Percentiles rank a stretch among this genome's conserved stretches.
Conservation (phyloP, 2,329 filamentous ascomycete species). For the Verticillium longisporum region DNA sequence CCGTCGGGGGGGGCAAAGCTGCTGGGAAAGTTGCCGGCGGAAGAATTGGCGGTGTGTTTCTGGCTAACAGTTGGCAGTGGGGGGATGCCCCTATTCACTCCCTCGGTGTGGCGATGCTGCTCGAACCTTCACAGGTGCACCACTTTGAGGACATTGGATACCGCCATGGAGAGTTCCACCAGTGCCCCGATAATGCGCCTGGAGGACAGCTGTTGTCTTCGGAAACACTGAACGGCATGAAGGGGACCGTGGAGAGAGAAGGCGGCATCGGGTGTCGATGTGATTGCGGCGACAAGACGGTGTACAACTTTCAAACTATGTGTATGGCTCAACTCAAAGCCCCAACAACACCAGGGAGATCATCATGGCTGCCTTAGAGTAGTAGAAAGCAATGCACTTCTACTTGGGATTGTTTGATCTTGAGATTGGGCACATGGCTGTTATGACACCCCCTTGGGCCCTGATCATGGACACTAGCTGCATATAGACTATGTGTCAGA, state of each 20-base stretch:
- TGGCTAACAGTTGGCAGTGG: constrained; percentile 21
- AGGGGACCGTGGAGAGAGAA: constrained; percentile 19
- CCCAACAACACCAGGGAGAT: constrained; percentile 36
- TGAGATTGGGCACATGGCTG: neutral
- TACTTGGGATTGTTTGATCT: neutral
- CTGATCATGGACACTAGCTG: neutral
- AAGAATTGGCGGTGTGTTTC: neutral
- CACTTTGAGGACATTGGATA: constrained; percentile 38
- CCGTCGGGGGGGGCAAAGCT: no score
- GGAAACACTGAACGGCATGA: constrained; percentile 17
- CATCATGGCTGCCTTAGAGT: constrained; percentile 3
- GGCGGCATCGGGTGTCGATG: constrained; percentile 34
- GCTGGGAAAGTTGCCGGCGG: no score
- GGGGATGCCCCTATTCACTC: constrained; percentile 37
- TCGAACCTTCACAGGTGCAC: constrained; percentile 30
- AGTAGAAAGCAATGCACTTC: neutral
- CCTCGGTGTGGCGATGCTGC: constrained; percentile 32
- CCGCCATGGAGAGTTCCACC: constrained; percentile 25
- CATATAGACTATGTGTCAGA: no score
- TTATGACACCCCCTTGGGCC: neutral
- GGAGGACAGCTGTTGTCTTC: constrained; percentile 26
- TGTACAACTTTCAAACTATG: constrained; percentile 23
- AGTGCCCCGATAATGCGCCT: constrained; percentile 27
- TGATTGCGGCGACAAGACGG: constrained; percentile 26
- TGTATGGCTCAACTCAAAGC: constrained; percentile 29